Conservation (phyloP, 306 rosid species). For the Lathyrus tuberosus region DNA sequence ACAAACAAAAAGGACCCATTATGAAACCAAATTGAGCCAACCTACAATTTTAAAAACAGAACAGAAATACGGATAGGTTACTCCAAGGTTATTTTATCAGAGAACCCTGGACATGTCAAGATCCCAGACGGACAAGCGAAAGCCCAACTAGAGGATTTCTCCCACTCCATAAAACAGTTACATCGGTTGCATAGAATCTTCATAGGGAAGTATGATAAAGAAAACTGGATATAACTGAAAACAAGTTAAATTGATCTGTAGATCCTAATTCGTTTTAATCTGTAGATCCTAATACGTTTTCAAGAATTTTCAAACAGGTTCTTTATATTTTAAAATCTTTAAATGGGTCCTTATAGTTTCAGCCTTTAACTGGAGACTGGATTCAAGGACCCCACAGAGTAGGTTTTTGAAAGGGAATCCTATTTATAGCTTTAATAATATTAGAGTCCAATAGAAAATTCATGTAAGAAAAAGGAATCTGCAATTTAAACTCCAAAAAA, state of each 20-base stretch:
- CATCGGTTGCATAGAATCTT: neutral
- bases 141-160: neutral
- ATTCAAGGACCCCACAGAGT: constrained; percentile 1
- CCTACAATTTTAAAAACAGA: neutral
- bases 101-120: neutral
- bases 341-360: constrained; percentile 7
- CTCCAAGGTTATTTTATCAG: constrained; percentile 5
- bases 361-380: constrained; percentile 2
- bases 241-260: neutral
- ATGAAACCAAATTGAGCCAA: neutral
- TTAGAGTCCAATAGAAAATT: neutral
- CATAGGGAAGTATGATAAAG: constrained; percentile 21
- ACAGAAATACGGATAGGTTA: constrained; percentile 2
- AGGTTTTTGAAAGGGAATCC: neutral
- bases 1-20: neutral
- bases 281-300: neutral
- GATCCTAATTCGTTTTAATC: neutral
- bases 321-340: neutral
- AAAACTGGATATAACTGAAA: constrained; percentile 25
- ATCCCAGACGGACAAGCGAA: constrained; percentile 2
- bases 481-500: constrained; percentile 20
- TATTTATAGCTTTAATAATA: constrained; percentile 15
- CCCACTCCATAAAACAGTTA: constrained; percentile 2
- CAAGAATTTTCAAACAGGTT: neutral
- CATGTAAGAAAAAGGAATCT: constrained; percentile 5